phyloP scores from a whole-genome alignment of 2,329 filamentous ascomycete genomes.

The Phoma sp. region DNA sequence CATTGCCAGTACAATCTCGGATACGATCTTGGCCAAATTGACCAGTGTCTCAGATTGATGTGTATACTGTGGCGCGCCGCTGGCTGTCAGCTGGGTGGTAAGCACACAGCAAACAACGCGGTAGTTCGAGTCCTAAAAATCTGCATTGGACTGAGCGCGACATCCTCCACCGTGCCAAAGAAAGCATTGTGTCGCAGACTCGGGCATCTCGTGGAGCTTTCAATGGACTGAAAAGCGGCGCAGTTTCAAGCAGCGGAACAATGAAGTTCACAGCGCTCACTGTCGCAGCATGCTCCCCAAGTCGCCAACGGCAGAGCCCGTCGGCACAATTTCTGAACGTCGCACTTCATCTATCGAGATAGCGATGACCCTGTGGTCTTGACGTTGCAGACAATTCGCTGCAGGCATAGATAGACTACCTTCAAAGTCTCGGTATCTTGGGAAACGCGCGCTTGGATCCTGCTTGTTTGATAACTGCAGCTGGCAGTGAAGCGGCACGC shows the following conservation, averaged over 20 bases:
- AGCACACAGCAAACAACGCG: neutral
- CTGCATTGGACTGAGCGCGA: neutral
- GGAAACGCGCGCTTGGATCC: neutral
- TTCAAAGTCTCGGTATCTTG: neutral
- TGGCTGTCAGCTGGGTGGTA: neutral
- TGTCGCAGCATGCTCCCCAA: neutral
- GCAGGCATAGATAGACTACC: neutral
- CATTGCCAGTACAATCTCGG: neutral
- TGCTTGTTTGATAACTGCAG: neutral
- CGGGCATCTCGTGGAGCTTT: too few species aligned
- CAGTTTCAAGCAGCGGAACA: too few species aligned
- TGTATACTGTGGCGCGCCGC: neutral
- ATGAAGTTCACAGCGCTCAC: too few species aligned
- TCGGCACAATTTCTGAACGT: too few species aligned
- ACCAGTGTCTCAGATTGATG: constrained; percentile 3
- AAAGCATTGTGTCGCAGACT: too few species aligned
- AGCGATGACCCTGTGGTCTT: too few species aligned
- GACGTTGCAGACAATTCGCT: neutral
- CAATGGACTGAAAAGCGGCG: too few species aligned
- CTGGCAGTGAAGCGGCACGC: neutral
- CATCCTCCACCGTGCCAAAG: too few species aligned
- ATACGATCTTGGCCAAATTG: neutral
- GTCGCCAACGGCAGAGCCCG: neutral
- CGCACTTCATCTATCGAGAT: too few species aligned
- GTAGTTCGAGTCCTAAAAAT: neutral